Evolutionary conservation across 2,329 filamentous ascomycete genomes (phyloP).

Genomic region (Paramyrothecium roridum): DNA sequence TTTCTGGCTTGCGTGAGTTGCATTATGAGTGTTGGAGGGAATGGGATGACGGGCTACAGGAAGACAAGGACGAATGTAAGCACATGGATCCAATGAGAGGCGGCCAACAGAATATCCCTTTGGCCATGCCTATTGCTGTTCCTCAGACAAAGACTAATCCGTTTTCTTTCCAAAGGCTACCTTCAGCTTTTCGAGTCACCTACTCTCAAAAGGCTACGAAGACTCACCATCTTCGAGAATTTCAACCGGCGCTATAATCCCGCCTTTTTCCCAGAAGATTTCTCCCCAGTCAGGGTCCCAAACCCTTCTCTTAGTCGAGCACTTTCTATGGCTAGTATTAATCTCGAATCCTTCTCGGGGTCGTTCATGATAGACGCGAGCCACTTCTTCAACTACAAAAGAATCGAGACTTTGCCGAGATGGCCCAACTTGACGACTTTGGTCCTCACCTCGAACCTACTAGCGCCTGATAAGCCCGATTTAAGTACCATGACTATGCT

Average conservation of each 20-base stretch:
- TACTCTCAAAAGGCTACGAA: not conserved
- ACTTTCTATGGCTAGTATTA: not conserved
- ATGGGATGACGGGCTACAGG: not conserved
- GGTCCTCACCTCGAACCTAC: conserved; percentile 20
- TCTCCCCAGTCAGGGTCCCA: not conserved
- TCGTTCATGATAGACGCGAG: not conserved
- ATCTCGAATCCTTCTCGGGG: not conserved
- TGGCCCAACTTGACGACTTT: conserved; percentile 23
- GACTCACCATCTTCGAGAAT: not conserved
- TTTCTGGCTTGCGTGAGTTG: no score
- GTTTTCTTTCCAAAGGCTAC: no score
- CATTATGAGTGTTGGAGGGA: not conserved
- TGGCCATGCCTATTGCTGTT: not conserved
- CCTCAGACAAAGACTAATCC: no score
- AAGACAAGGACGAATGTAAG: not conserved
- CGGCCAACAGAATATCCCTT: not conserved
- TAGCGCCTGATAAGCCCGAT: conserved; percentile 10
- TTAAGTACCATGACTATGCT: conserved; percentile 18
- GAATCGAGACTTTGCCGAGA: not conserved
- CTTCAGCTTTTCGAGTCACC: not conserved
- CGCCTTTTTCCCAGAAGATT: not conserved
- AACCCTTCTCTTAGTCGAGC: not conserved
- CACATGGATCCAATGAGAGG: not conserved
- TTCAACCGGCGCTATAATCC: not conserved
- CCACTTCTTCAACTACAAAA: not conserved